phyloP scores from a whole-genome alignment of 169 alveolate genomes.

The Fabrea salina region DNA sequence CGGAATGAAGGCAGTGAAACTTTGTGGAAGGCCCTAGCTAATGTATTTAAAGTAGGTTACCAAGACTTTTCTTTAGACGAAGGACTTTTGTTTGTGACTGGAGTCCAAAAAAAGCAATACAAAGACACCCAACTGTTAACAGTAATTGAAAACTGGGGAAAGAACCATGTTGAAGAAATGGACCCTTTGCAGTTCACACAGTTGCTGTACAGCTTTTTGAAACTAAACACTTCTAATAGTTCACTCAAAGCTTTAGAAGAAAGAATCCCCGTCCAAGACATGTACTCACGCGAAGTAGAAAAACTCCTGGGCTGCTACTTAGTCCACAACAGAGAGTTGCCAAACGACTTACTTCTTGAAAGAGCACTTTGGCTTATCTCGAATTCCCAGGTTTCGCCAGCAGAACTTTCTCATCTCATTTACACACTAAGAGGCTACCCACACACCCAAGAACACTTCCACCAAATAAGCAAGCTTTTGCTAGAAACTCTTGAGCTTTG shows the following conservation, averaged over 20 bases:
- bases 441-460: not conserved
- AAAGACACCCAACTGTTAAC: not conserved
- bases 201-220: not conserved
- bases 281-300: not conserved
- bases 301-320: not conserved
- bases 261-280: not conserved
- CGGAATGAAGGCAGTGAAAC: not conserved
- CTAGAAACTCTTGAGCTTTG: not conserved
- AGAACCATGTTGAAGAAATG: not conserved
- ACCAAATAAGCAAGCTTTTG: not conserved
- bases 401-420: not conserved
- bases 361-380: not conserved
- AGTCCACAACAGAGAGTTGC: not conserved
- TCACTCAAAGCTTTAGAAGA: not conserved
- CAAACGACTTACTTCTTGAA: not conserved
- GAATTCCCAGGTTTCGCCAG: not conserved
- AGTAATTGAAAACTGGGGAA: not conserved
- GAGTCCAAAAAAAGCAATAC: not conserved
- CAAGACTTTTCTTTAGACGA: conserved; percentile 49
- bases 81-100: not conserved
- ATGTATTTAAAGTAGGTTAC: conserved; percentile 39
- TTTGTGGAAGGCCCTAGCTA: conserved; percentile 40
- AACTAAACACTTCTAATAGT: not conserved
- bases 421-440: not conserved
- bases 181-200: not conserved